phyloP scores from a whole-genome alignment of 768 basidiomycete genomes.

The Chalciporus pseudorubinellus region DNA sequence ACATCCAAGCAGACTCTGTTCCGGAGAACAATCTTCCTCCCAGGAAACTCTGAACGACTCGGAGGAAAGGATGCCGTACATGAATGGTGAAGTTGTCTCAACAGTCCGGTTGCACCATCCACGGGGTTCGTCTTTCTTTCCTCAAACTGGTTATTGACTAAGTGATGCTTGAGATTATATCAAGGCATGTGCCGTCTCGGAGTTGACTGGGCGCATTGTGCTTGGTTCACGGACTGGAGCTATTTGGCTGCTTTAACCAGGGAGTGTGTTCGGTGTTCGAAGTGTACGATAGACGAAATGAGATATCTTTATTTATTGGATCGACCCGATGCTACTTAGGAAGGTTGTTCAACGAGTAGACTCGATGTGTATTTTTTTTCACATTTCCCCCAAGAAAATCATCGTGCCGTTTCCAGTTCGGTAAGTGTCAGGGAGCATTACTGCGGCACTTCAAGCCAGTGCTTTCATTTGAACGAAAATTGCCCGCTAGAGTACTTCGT shows the following conservation, averaged over 20 bases:
- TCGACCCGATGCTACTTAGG: too few species aligned
- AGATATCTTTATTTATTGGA: neutral
- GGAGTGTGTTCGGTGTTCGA: too few species aligned
- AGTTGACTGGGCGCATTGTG: constrained; percentile 43
- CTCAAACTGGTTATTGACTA: neutral
- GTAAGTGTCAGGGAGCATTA: too few species aligned
- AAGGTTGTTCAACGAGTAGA: too few species aligned
- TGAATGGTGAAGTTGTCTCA: constrained; percentile 12
- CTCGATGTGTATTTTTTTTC: too few species aligned
- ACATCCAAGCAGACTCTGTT: neutral
- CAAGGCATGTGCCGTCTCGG: constrained; percentile 44
- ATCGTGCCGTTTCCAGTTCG: too few species aligned
- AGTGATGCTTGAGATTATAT: constrained; percentile 38
- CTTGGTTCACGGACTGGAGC: constrained; percentile 42
- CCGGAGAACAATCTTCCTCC: neutral
- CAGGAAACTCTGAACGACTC: neutral
- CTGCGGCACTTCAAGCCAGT: too few species aligned
- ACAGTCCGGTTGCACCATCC: constrained; percentile 26
- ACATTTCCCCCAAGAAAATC: too few species aligned
- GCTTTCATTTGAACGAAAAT: too few species aligned
- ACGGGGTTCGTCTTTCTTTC: constrained; percentile 22
- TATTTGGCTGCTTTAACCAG: constrained; percentile 16
- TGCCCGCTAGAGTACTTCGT: too few species aligned
- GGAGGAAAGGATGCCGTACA: constrained; percentile 1
- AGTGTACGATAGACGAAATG: too few species aligned